Base-by-base conservation (phyloP, 495 filamentous ascomycete species). In the Aspergillus leporis region DNA sequence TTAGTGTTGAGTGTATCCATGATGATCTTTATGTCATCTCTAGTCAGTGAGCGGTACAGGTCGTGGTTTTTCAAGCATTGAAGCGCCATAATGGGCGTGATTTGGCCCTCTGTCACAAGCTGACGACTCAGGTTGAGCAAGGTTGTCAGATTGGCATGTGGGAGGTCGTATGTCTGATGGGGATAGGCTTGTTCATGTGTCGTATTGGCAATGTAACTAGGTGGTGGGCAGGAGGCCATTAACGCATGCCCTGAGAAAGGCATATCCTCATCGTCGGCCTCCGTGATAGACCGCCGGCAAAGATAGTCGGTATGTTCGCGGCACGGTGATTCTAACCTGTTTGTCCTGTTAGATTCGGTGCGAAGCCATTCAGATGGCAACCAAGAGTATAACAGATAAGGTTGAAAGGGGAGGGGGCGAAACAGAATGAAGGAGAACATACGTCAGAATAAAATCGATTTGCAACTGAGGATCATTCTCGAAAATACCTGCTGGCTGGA, bases 51-150 rank as follows among this genome's bases (percentile, higher is more conserved):
- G 3, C 59, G 61, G 55, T 93, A 84, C 49, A 87, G 74, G 59
- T 86, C 83, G 71, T 97, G 86, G 48, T 78, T 80, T 49, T 90
- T 80, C 30, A 98, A 81, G 71, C 87, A 87, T 59, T 91, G 87
- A 82, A 93, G 93, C 0, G 93, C 93, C 91, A 94, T 94, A 55
- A 97, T 88, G 0, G 94, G 94, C n/a, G 93, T 97, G 69, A 98
- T 89, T 73, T 98, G 94, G 23, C 91, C 90, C 59, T 96, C 92
- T 0, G 95, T 84, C 57, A 93, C 87, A 7, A 98, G 81, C 63
- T 89, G 83, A 64, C 86, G 83, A 75, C 92, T 95, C 53, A 96
- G 80, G 69, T 96, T 88, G 52, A 97, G 83, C 41, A 98, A 79
- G 47, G 89, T 92, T 32, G 84, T 70, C 41, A 98, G 81, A 64